Conservation (phyloP, 2,329 filamentous ascomycete genomes). For the Zalaria obscura region DNA sequence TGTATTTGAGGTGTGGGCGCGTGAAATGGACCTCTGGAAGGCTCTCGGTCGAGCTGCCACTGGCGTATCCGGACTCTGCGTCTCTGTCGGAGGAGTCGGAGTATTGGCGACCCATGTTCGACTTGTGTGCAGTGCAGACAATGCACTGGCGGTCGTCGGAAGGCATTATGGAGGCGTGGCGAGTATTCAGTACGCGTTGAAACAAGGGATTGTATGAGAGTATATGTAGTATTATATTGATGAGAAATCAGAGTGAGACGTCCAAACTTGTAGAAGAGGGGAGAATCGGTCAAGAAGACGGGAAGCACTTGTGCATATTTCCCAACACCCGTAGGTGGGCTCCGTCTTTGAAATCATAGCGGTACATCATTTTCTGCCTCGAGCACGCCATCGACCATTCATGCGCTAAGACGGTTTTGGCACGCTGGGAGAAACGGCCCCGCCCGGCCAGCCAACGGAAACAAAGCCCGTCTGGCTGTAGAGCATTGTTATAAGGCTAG, state of each 20-base stretch:
- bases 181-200: background rate
- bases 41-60: conserved; percentile 45
- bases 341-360: conserved; percentile 3
- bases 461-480: no score
- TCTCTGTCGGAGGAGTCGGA: conserved; percentile 23
- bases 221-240: no score
- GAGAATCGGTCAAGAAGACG: no score
- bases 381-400: conserved; percentile 2
- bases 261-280: no score
- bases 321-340: conserved; percentile 1
- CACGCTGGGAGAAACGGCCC: no score
- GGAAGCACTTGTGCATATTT: no score
- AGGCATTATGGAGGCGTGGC: background rate
- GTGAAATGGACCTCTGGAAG: conserved; percentile 75
- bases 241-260: no score
- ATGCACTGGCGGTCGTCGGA: background rate
- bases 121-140: background rate
- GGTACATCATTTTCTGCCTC: conserved; percentile 2
- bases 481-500: no score
- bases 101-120: conserved; percentile 1
- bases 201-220: no score
- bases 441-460: no score
- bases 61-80: conserved; percentile 74
- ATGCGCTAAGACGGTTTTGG: background rate
- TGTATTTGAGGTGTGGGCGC: conserved; percentile 71